Conservation (phyloP, 805 yeast species). For the Wickerhamomyces sydowiorum region DNA sequence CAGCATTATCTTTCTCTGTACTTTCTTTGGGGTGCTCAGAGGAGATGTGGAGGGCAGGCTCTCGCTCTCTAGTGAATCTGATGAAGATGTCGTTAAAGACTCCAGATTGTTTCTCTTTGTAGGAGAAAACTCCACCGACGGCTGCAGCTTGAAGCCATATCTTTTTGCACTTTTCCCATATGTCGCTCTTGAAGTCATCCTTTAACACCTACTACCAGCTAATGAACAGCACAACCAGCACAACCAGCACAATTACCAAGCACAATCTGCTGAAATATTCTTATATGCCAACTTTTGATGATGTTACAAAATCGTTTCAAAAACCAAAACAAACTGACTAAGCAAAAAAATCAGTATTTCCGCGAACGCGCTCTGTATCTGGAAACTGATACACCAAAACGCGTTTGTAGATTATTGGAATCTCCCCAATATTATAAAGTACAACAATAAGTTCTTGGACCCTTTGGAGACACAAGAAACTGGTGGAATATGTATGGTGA, state of each 20-base stretch:
- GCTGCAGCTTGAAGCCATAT: not conserved
- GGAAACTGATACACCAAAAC: too few species aligned
- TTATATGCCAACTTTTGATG: too few species aligned
- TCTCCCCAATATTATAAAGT: too few species aligned
- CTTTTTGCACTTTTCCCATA: not conserved
- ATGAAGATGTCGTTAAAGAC: not conserved
- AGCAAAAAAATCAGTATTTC: too few species aligned
- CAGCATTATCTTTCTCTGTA: not conserved
- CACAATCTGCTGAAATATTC: too few species aligned
- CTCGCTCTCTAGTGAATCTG: not conserved
- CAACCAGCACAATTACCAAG: too few species aligned
- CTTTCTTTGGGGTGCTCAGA: not conserved
- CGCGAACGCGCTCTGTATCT: not conserved
- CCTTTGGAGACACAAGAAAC: not conserved
- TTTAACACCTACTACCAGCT: too few species aligned
- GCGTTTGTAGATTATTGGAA: too few species aligned
- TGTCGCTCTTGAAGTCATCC: not conserved
- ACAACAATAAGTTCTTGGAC: not conserved
- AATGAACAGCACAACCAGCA: too few species aligned
- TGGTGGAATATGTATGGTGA: slow-evolving; percentile 80
- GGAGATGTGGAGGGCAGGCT: not conserved
- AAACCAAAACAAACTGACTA: too few species aligned
- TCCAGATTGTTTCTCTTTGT: not conserved
- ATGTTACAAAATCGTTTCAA: too few species aligned
- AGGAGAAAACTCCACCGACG: not conserved